Conservation (phyloP, 2,329 filamentous ascomycete species). For the Microcera coccophila region DNA sequence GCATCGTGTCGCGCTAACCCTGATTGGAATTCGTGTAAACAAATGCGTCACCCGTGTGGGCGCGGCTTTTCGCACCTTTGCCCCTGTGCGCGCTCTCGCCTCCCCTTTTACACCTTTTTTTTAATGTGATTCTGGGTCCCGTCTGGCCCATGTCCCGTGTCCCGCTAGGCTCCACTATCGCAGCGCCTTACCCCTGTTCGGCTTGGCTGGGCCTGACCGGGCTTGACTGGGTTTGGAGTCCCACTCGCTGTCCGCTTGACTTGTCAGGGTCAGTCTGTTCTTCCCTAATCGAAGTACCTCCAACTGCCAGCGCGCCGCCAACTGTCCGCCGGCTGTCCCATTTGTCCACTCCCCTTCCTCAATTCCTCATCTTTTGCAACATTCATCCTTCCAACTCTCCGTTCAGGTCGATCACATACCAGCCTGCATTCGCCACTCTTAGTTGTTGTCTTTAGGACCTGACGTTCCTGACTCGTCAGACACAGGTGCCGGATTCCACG, state of each 20-base stretch:
- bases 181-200: neutral
- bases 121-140: too few species aligned
- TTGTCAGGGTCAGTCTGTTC: too few species aligned
- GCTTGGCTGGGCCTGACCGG: neutral
- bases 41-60: slow-evolving; percentile 34
- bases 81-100: too few species aligned
- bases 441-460: slow-evolving; percentile 25
- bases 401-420: slow-evolving; percentile 25
- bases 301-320: slow-evolving; percentile 3
- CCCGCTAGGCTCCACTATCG: slow-evolving; percentile 8
- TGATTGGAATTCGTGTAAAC: slow-evolving; percentile 33
- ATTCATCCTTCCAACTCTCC: slow-evolving; percentile 22
- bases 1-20: slow-evolving; percentile 30
- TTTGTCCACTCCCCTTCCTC: slow-evolving; percentile 20
- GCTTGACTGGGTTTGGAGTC: neutral
- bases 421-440: slow-evolving; percentile 25
- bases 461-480: slow-evolving; percentile 26
- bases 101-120: too few species aligned
- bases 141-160: slow-evolving; percentile 9
- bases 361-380: slow-evolving; percentile 7
- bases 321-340: slow-evolving; percentile 4
- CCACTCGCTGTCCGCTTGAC: neutral
- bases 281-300: neutral
- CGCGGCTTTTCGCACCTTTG: slow-evolving; percentile 10
- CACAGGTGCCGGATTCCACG: slow-evolving; percentile 21